phyloP scores from a whole-genome alignment of 2,329 filamentous ascomycete species.

The Emmonsiellopsis sp. region DNA sequence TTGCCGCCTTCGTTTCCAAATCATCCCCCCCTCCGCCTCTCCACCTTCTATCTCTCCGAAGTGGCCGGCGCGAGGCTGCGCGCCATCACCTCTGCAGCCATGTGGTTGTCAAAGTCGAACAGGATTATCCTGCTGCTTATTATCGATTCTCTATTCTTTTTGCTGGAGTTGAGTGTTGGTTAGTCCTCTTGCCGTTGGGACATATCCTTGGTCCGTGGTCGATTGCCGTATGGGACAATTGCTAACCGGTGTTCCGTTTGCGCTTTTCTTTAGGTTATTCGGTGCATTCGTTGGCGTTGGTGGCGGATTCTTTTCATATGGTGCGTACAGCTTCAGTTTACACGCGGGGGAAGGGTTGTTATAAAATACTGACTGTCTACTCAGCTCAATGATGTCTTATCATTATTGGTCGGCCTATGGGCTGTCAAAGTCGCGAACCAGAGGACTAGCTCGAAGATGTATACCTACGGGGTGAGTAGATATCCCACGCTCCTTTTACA shows the following conservation, averaged over 20 bases:
- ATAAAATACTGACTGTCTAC: neutral
- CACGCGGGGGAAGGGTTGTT: neutral
- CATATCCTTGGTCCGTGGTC: too few species aligned
- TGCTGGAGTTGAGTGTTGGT: constrained; percentile 75
- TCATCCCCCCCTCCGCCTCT: neutral
- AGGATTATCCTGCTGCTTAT: constrained; percentile 87
- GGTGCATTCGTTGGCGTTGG: constrained; percentile 83
- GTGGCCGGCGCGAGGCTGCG: neutral
- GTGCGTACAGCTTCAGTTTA: constrained; percentile 38
- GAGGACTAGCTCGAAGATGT: constrained; percentile 72
- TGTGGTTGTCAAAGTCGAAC: constrained; percentile 86
- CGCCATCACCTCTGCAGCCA: constrained; percentile 26
- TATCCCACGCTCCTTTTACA: constrained; percentile 4
- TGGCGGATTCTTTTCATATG: constrained; percentile 98
- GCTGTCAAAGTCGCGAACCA: constrained; percentile 83
- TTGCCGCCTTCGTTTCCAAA: neutral
- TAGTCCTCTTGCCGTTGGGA: constrained; percentile 16
- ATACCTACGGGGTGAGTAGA: constrained; percentile 76
- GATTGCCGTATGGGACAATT: neutral
- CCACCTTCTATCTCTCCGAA: neutral
- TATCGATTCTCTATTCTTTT: constrained; percentile 83
- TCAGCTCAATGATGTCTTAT: constrained; percentile 93
- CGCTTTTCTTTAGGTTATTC: constrained; percentile 51
- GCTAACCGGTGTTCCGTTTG: neutral
- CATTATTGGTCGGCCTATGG: constrained; percentile 85